These are phyloP conservation scores for Acmispon strigosus DNA, from an alignment of 306 rosid species.

Conservation along the genomic window DNA sequence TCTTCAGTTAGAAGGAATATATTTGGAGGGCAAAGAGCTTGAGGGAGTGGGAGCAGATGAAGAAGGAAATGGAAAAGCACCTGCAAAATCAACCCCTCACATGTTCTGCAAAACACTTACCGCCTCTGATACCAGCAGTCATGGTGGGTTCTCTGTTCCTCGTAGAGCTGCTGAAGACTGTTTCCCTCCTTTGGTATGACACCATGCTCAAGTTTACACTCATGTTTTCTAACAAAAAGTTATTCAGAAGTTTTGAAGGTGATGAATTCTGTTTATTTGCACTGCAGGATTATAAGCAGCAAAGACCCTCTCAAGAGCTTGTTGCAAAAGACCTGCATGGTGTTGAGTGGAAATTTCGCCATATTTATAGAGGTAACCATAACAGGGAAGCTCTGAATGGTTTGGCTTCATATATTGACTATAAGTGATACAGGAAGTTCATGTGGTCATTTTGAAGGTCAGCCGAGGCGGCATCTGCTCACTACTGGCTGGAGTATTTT, in stretches of 20 bases:
- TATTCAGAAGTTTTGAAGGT: neutral
- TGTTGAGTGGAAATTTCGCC: constrained; percentile 88
- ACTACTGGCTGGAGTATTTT: constrained; percentile 98
- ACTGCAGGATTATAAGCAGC: constrained; percentile 82
- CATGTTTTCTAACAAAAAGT: neutral
- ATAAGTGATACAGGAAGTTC: constrained; percentile 16
- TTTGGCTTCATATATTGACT: constrained; percentile 20
- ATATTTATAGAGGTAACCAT: constrained; percentile 77
- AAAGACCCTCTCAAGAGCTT: constrained; percentile 96
- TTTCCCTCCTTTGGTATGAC: constrained; percentile 85
- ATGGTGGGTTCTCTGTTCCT: constrained; percentile 97
- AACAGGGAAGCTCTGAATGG: neutral
- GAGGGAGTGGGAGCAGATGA: constrained; percentile 58
- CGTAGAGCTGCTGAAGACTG: constrained; percentile 99
- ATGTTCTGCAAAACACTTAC: constrained; percentile 99
- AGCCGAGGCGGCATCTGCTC: constrained; percentile 96
- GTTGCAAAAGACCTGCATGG: constrained; percentile 93
- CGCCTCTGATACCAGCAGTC: constrained; percentile 96
- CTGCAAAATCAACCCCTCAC: constrained; percentile 84
- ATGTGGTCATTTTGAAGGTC: constrained; percentile 60
- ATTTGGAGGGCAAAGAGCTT: constrained; percentile 53
- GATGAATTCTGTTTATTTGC: constrained; percentile 13
- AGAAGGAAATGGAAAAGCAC: constrained; percentile 61
- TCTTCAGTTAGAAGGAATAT: constrained; percentile 52
- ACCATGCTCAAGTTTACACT: neutral